Evolutionary conservation across 805 yeast genomes (phyloP), one percentile per base, ranked within the genome.

Genomic region (Candida succiphila): DNA sequence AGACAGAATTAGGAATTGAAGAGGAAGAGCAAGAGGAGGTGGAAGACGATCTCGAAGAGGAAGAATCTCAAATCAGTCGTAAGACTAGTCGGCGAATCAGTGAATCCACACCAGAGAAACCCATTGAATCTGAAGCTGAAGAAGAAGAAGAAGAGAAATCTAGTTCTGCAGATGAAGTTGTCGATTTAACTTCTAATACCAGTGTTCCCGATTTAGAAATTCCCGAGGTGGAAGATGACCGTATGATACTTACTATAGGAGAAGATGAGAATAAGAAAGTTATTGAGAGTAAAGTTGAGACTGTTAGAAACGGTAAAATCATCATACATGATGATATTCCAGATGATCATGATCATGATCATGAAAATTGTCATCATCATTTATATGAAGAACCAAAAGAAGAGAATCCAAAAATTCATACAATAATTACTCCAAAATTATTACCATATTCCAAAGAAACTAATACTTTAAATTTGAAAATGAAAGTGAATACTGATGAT

Each of bases 281-380:
- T 5, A 20, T 3, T 12, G 17, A 28, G 27, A n/a, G 14, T 13
- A n/a, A n/a, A n/a, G n/a, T n/a, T 24, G 26, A 14, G 5, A 15
- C 14, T 15, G 28, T 15, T 15, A 14, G 8, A 15, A 15, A 18
- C 4, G 25, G 7, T 4, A 22, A 7, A 13, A n/a, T 17, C 19
- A n/a, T n/a, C 12, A 25, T 25, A 5, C 21, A 27, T 17, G 17
- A 33, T 28, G 25, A 17, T 12, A 20, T 19, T 6, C 17, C 22
- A 17, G 31, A 31, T 17, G 34, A 36, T 27, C 25, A 29, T 5
- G 28, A 27, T 12, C 21, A 34, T 15, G 16, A 23, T 15, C 26
- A 27, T 7, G 31, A 27, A 4, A 30, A 29, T 7, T 32, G 29
- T 8, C 32, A 28, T 28, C 42, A 33, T 12, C 42, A 34, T 9